phyloP scores from a whole-genome alignment of 106 monocot genomes.

The Platanthera zijinensis region DNA sequence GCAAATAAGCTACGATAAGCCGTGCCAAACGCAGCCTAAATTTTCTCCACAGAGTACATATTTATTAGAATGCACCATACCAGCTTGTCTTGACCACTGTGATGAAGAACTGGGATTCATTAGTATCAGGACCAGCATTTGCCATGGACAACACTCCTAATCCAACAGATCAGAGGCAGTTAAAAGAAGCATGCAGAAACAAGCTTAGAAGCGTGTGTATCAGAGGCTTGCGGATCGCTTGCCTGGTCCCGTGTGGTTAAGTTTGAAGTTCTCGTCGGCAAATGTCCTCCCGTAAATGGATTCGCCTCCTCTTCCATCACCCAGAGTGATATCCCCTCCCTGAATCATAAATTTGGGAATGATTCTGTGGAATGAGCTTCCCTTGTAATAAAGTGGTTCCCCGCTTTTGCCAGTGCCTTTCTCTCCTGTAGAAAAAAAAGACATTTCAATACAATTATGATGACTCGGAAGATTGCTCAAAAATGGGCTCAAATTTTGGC shows the following conservation, averaged over 20 bases:
- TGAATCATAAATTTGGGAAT: conserved; percentile 98
- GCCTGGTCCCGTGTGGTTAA: conserved; percentile 92
- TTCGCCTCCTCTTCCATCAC: conserved; percentile 86
- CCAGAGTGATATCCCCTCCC: conserved; percentile 81
- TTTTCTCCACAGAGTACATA: too few species aligned
- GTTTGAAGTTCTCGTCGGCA: conserved; percentile 87
- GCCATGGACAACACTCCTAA: conserved; percentile 88
- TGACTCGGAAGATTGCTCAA: too few species aligned
- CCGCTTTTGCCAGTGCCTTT: conserved; percentile 58
- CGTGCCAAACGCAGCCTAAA: too few species aligned
- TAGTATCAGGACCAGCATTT: conserved; percentile 73
- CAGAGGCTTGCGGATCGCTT: background rate
- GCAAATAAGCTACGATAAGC: too few species aligned
- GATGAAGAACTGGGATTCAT: conserved; percentile 95
- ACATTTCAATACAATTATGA: background rate
- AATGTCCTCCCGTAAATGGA: conserved; percentile 80
- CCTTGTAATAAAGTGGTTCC: conserved; percentile 84
- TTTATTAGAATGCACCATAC: conserved; percentile 23
- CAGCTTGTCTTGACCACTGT: conserved; percentile 82
- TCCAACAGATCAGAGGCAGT: background rate
- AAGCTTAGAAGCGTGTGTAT: background rate
- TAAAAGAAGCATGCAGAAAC: background rate
- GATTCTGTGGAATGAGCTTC: conserved; percentile 89
- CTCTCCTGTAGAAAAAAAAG: conserved; percentile 34
- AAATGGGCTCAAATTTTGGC: too few species aligned